phyloP scores from a whole-genome alignment of 1,139 yeast genomes.

The Candida gigantensis region DNA sequence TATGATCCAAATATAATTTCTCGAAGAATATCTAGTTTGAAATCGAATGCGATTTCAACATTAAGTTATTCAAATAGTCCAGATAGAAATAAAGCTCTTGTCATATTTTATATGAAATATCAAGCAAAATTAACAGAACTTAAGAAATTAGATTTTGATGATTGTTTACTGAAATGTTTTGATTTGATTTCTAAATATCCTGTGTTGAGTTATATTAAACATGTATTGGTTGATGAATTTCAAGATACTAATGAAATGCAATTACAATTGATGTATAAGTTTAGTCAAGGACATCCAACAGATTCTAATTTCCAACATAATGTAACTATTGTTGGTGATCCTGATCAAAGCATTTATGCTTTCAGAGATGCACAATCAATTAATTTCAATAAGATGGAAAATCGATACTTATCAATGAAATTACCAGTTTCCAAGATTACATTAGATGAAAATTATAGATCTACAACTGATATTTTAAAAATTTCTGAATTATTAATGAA shows the following conservation, averaged over 20 bases:
- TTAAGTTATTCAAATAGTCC: constrained; percentile 26
- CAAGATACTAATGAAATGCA: constrained; percentile 89
- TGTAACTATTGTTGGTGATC: constrained; percentile 91
- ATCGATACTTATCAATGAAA: constrained; percentile 36
- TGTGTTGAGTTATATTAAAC: constrained; percentile 54
- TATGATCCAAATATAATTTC: constrained; percentile 39
- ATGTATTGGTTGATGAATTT: constrained; percentile 88
- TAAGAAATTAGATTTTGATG: constrained; percentile 77
- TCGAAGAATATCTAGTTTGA: constrained; percentile 52
- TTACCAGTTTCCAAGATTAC: constrained; percentile 31
- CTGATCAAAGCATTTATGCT: constrained; percentile 91
- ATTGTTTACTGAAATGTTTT: constrained; percentile 61
- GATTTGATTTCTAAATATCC: constrained; percentile 46
- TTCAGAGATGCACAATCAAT: constrained; percentile 77
- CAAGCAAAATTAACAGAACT: constrained; percentile 46
- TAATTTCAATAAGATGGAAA: constrained; percentile 64
- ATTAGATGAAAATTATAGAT: constrained; percentile 75
- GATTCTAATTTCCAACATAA: constrained; percentile 34
- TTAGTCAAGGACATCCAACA: constrained; percentile 47
- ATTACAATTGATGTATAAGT: constrained; percentile 60
- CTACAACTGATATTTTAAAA: constrained; percentile 65
- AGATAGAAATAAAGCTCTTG: constrained; percentile 19
- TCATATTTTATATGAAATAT: constrained; percentile 49
- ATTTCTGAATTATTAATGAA: constrained; percentile 69
- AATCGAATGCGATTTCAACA: constrained; percentile 48